Conservation (phyloP, 306 rosid species). For the Rosa multiflora region DNA sequence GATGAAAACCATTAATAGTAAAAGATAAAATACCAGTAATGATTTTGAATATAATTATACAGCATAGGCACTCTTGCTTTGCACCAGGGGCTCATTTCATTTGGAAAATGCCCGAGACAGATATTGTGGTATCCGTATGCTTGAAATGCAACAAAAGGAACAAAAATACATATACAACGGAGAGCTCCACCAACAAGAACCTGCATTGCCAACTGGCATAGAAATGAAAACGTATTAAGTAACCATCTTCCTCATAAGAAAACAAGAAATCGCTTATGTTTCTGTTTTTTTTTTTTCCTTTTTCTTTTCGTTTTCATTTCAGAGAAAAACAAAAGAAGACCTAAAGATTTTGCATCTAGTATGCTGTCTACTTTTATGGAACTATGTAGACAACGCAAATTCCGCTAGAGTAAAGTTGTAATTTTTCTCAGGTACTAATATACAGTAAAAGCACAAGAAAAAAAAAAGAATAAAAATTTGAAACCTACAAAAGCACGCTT, state of each 20-base stretch:
- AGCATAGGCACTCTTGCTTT: constrained; percentile 78
- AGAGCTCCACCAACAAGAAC: constrained; percentile 61
- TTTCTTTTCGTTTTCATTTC: neutral
- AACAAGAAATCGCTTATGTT: neutral
- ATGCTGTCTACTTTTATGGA: neutral
- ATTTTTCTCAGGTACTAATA: neutral
- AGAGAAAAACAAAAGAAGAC: neutral
- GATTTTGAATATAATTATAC: constrained; percentile 84
- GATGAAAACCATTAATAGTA: constrained; percentile 5
- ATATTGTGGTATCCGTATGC: constrained; percentile 81
- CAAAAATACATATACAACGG: constrained; percentile 56
- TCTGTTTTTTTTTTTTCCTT: neutral
- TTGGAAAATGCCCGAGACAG: constrained; percentile 54
- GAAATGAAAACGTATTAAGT: constrained; percentile 19
- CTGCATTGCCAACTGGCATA: constrained; percentile 61
- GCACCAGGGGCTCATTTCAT: constrained; percentile 85
- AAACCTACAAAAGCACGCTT: constrained; percentile 52
- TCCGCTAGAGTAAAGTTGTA: neutral
- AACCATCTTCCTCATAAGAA: constrained; percentile 6
- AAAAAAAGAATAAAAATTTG: neutral
- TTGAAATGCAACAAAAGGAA: constrained; percentile 80
- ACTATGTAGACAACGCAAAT: constrained; percentile 1
- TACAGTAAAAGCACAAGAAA: neutral
- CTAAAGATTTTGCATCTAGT: neutral
- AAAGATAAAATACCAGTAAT: constrained; percentile 69